A percentile compares a stretch with the other conserved stretches of the same genome.
These are phyloP conservation scores for Nematocida parisii DNA, from an alignment of 371 early-diverging fungal species.

Conservation along the genomic window DNA sequence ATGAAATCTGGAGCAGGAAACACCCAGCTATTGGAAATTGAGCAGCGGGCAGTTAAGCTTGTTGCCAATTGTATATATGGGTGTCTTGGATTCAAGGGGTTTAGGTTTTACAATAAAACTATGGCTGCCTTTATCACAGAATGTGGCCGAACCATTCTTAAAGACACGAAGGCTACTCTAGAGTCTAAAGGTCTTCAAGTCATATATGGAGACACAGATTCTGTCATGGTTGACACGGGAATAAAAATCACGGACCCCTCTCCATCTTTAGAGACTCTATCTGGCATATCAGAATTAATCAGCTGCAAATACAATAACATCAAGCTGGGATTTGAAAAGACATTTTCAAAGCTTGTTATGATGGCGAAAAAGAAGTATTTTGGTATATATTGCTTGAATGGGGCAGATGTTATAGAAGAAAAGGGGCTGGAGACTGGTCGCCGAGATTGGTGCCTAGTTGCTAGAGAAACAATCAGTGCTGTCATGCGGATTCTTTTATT, in stretches of 20 bases:
- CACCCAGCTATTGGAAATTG: conserved; percentile 76
- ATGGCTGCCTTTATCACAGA: conserved; percentile 93
- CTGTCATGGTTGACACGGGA: conserved; percentile 95
- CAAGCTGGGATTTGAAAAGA: conserved; percentile 94
- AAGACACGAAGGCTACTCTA: conserved; percentile 77
- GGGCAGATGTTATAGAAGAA: conserved; percentile 75
- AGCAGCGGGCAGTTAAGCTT: conserved; percentile 92
- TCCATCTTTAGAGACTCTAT: conserved; percentile 73
- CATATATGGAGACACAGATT: conserved; percentile 99
- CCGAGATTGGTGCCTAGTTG: conserved; percentile 91
- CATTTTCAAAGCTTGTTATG: conserved; percentile 83
- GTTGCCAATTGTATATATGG: conserved; percentile 99
- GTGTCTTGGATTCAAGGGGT: conserved; percentile 87
- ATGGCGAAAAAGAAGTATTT: conserved; percentile 99
- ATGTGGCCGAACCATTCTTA: conserved; percentile 92
- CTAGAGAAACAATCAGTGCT: conserved; percentile 78
- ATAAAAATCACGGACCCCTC: conserved; percentile 73
- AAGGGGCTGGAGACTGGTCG: conserved; percentile 95
- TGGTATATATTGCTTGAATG: conserved; percentile 74
- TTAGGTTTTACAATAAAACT: conserved; percentile 93
- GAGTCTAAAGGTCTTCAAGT: conserved; percentile 71
- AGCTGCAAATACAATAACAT: conserved; percentile 84
- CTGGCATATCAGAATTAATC: conserved; percentile 77
- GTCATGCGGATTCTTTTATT: conserved; percentile 67
- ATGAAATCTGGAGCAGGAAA: conserved; percentile 74